phyloP scores from a whole-genome alignment of 1,284 basidiomycete species.

The Boletus nobilissimus region DNA sequence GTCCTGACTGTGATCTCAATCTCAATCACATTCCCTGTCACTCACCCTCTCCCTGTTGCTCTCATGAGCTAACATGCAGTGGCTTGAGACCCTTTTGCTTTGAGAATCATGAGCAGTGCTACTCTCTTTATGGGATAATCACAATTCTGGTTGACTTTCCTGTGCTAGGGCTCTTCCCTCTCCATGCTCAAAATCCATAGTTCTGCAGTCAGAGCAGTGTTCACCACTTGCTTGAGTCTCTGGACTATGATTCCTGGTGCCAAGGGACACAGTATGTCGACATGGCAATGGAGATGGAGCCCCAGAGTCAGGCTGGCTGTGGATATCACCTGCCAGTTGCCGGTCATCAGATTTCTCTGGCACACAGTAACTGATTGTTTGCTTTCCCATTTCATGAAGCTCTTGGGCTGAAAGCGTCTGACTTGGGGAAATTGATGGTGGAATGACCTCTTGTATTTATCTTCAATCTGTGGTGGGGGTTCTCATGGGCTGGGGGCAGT shows the following conservation, averaged over 20 bases:
- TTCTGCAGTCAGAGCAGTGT: conserved; percentile 63
- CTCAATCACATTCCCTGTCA: conserved; percentile 57
- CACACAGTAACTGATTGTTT: conserved; percentile 57
- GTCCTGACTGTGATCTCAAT: conserved; percentile 55
- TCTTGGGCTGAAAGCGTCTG: conserved; percentile 84
- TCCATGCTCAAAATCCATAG: conserved; percentile 54
- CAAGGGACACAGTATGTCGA: conserved; percentile 71
- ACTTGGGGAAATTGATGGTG: conserved; percentile 80
- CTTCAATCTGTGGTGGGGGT: conserved; percentile 51
- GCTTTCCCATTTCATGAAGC: conserved; percentile 78
- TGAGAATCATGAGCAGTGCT: conserved; percentile 60
- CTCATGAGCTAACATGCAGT: conserved; percentile 48
- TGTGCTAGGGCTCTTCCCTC: conserved; percentile 65
- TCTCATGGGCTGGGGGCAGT: conserved; percentile 50
- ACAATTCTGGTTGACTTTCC: conserved; percentile 56
- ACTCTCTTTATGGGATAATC: conserved; percentile 53
- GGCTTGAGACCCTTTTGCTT: conserved; percentile 54
- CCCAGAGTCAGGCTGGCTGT: conserved; percentile 59
- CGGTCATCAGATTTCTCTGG: conserved; percentile 56
- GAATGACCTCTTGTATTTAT: conserved; percentile 61
- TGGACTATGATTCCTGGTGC: conserved; percentile 72
- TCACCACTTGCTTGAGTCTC: conserved; percentile 79
- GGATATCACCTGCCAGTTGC: conserved; percentile 47
- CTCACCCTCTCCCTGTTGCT: conserved; percentile 56
- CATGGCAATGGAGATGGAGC: conserved; percentile 64